A percentile compares a stretch with the other conserved stretches of the same genome.
phyloP scores from a whole-genome alignment of 768 basidiomycete species.

The Xerocomus spinulosus region DNA sequence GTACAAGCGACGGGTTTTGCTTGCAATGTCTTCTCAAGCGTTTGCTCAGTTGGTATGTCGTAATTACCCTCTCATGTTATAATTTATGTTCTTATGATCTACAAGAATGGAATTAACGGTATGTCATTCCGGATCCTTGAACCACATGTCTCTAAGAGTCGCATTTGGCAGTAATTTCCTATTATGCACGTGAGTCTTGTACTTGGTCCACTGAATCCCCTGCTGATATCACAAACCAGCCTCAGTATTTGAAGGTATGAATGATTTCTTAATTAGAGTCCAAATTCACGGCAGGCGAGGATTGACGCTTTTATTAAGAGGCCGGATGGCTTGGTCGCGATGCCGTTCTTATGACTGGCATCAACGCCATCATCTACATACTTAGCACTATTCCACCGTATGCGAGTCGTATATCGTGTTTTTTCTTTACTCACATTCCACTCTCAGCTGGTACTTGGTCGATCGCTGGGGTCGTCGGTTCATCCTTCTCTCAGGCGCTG shows the following conservation, averaged over 20 bases:
- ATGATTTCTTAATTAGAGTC: constrained; percentile 12
- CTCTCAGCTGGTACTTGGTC: constrained; percentile 82
- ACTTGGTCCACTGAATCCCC: background rate
- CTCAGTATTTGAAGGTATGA: constrained; percentile 84
- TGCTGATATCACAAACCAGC: constrained; percentile 40
- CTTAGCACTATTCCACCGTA: constrained; percentile 81
- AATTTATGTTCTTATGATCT: constrained; percentile 2
- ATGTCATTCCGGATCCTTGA: constrained; percentile 18
- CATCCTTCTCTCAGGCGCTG: constrained; percentile 83
- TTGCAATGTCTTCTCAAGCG: constrained; percentile 94
- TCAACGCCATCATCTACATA: constrained; percentile 81
- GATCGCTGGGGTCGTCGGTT: constrained; percentile 87
- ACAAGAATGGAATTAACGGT: constrained; percentile 93
- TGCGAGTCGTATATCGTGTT: constrained; percentile 24
- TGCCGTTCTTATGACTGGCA: constrained; percentile 93
- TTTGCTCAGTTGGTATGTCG: constrained; percentile 85
- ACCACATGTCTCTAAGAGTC: constrained; percentile 6
- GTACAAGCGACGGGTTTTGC: constrained; percentile 81
- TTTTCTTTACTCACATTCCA: constrained; percentile 5
- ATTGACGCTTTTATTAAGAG: constrained; percentile 43
- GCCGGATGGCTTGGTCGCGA: constrained; percentile 95
- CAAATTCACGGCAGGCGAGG: background rate
- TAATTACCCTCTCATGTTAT: background rate
- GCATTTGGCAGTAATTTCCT: constrained; percentile 71
- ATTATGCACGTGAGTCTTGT: constrained; percentile 76